Evolutionary conservation across 805 yeast genomes (phyloP).

Genomic region (Candida arabinofermentans): DNA sequence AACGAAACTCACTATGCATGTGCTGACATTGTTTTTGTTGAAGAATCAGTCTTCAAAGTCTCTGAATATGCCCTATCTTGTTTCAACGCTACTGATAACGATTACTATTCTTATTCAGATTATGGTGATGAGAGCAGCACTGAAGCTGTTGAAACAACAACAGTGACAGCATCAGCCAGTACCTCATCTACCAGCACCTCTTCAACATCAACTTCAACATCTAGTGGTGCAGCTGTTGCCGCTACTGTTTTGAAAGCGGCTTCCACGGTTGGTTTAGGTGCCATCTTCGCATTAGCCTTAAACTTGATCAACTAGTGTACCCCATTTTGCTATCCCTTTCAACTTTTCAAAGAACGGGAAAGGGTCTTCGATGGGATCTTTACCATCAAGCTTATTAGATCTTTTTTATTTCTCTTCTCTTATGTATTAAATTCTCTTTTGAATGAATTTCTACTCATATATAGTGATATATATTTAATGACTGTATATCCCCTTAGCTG

Average conservation of each 20-base stretch:
- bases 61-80: slow-evolving; percentile 33
- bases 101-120: slow-evolving; percentile 32
- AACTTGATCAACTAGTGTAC: slow-evolving; percentile 3
- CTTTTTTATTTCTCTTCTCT: too few relatives aligned
- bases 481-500: too few relatives aligned
- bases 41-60: slow-evolving; percentile 35
- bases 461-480: too few relatives aligned
- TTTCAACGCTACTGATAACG: slow-evolving; percentile 39
- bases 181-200: slow-evolving; percentile 11
- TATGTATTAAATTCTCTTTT: too few relatives aligned
- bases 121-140: slow-evolving; percentile 24
- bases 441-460: too few relatives aligned
- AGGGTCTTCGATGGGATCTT: too few relatives aligned
- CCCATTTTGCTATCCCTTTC: background rate
- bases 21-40: slow-evolving; percentile 42
- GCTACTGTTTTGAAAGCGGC: slow-evolving; percentile 1
- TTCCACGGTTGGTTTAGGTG: slow-evolving; percentile 4
- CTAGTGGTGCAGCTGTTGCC: slow-evolving; percentile 3
- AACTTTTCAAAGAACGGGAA: background rate
- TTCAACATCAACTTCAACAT: slow-evolving; percentile 12
- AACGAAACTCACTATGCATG: slow-evolving; percentile 44
- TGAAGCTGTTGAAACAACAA: slow-evolving; percentile 6
- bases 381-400: too few relatives aligned
- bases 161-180: slow-evolving; percentile 10
- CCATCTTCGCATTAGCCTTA: slow-evolving; percentile 3